These are phyloP conservation scores for Aschersonia sp. DNA, from an alignment of 2,329 filamentous ascomycete species.

Conservation along the genomic window DNA sequence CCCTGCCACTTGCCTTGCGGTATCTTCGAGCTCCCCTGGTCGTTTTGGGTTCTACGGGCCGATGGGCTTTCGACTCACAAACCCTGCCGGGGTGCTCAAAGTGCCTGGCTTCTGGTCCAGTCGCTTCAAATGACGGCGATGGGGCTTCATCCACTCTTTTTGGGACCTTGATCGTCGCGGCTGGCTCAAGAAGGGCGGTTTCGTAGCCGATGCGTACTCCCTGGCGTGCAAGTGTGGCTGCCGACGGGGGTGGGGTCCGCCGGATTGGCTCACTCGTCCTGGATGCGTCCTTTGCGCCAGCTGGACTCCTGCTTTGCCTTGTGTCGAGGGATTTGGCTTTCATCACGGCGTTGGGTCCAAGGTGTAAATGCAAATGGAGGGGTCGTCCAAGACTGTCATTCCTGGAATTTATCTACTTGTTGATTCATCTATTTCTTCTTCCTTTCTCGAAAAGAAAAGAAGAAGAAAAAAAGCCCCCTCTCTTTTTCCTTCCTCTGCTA, in stretches of 20 bases:
- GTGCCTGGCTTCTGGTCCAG: not conserved
- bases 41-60: not conserved
- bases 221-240: not conserved
- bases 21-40: not conserved
- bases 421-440: too few relatives aligned
- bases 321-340: too few relatives aligned
- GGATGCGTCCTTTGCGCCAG: not conserved
- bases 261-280: not conserved
- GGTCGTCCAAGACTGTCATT: too few relatives aligned
- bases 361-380: too few relatives aligned
- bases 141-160: not conserved
- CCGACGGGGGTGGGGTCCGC: not conserved
- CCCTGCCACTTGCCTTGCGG: too few relatives aligned
- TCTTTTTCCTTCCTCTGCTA: not conserved
- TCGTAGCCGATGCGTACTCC: not conserved
- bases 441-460: not conserved
- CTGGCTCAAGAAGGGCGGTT: not conserved
- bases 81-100: slow-evolving; percentile 1
- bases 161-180: not conserved
- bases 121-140: not conserved
- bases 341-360: too few relatives aligned
- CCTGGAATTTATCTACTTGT: too few relatives aligned
- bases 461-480: not conserved
- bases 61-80: slow-evolving; percentile 4
- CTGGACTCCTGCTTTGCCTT: too few relatives aligned